phyloP scores from a whole-genome alignment of 148 eudicot genomes.

The Fagopyrum tataricum region DNA sequence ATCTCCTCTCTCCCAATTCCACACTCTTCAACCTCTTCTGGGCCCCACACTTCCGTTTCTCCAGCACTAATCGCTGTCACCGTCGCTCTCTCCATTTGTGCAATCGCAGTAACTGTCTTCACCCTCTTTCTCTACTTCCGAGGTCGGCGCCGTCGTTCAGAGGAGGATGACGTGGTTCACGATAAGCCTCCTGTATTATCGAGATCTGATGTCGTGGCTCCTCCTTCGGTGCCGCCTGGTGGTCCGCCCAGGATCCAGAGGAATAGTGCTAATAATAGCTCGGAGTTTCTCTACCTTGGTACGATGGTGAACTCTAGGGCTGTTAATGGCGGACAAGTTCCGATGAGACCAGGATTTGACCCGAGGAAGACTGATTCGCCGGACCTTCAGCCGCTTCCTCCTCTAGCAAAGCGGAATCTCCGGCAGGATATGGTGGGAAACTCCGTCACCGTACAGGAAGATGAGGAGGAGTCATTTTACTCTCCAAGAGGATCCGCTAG shows the following conservation, averaged over 20 bases:
- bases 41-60: conserved; percentile 21
- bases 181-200: conserved; percentile 11
- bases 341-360: not conserved
- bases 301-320: conserved; percentile 43
- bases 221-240: conserved; percentile 18
- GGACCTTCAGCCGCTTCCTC: conserved; percentile 89
- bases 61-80: conserved; percentile 51
- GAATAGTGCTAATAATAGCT: conserved; percentile 45
- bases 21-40: conserved; percentile 25
- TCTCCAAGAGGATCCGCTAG: conserved; percentile 73
- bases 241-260: conserved; percentile 28
- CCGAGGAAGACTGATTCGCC: conserved; percentile 63
- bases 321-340: not conserved
- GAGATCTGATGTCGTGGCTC: conserved; percentile 6
- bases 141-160: conserved; percentile 19
- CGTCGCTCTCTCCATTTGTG: conserved; percentile 39
- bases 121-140: conserved; percentile 50
- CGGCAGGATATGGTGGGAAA: not conserved
- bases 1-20: conserved; percentile 81
- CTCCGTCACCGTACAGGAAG: conserved; percentile 26
- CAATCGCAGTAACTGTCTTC: conserved; percentile 37
- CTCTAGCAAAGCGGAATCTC: conserved; percentile 20
- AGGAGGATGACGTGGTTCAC: not conserved
- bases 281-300: conserved; percentile 86
- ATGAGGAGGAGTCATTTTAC: conserved; percentile 72